Evolutionary conservation across 1,284 basidiomycete species (phyloP).

Genomic region (Chalciporus sp.): DNA sequence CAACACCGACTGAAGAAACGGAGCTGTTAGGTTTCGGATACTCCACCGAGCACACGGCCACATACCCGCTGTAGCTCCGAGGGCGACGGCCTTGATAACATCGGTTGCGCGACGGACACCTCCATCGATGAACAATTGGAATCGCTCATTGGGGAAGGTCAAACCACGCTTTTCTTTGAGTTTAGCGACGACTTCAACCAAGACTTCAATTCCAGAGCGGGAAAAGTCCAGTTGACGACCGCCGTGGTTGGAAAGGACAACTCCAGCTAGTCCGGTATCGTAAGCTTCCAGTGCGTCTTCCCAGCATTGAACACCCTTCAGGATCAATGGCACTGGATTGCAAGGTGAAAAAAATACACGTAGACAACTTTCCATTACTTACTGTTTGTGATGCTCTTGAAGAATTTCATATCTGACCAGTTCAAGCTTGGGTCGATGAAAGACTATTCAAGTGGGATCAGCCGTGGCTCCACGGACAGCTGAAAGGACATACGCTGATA

Average conservation of each 20-base stretch:
- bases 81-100: conserved; percentile 89
- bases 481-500: conserved; percentile 68
- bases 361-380: conserved; percentile 20
- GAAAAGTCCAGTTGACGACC: conserved; percentile 93
- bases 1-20: conserved; percentile 60
- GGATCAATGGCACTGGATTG: conserved; percentile 78
- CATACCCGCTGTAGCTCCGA: conserved; percentile 86
- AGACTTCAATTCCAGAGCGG: conserved; percentile 86
- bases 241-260: conserved; percentile 92
- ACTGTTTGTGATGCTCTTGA: conserved; percentile 89
- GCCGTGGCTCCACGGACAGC: not conserved
- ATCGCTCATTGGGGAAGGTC: conserved; percentile 63
- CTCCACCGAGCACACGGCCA: not conserved
- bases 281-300: conserved; percentile 92
- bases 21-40: conserved; percentile 2
- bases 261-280: conserved; percentile 78
- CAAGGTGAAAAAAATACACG: conserved; percentile 2
- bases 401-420: conserved; percentile 89
- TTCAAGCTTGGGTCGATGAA: conserved; percentile 91
- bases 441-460: conserved; percentile 50
- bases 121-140: conserved; percentile 91
- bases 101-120: conserved; percentile 91
- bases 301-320: conserved; percentile 95
- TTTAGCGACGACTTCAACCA: conserved; percentile 83
- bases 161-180: conserved; percentile 70